Evolutionary conservation across 2,329 filamentous ascomycete genomes (phyloP), one percentile per base, ranked within the genome.

Genomic region (Lecanoromycetidae sp.): DNA sequence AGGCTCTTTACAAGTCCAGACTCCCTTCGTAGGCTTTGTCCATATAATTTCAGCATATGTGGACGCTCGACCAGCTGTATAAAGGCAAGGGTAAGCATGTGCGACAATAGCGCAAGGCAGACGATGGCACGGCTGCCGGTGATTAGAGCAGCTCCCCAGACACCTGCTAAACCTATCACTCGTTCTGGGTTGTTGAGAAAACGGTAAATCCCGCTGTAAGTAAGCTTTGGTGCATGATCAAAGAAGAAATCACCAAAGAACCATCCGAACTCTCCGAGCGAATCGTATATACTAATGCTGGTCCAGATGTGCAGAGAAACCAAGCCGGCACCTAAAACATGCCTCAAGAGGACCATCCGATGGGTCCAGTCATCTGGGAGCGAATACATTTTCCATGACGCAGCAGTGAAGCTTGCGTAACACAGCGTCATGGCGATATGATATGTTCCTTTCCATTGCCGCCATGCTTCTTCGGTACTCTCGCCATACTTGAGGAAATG

Each of bases 201-300:
- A 39, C 91, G 87, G 64, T 98, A 98, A 58, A 98, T 98, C 52
- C 90, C 93, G 56, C 84, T 87, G 66, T 98, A 98, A 0, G 86
- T 96, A 52, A 96, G 73, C 66, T 91, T 94, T 10, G 82, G 82
- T 9, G 81, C 78, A 37, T 86, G 82, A 52, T 95, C 87, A 61
- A 91, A 95, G 72, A 98, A 96, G 71, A 96, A 98, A 62, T 98
- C 91, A 15, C 91, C 91, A 60, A 88, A 96, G 71, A 96, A 96
- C 90, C 90, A 98, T 57, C 91, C 91, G 59, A 96, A 98, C 60
- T 98, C 91, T 48, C 91, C 91, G 0, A 98, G 77, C 2, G 87
- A 93, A 42, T 95, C 87, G 63, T 96, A 94, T 56, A 96, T 88
- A 63, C 87, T 95, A 54, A 84, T 72, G 1, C 87, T 82, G 1